Percentiles rank a stretch among this genome's conserved stretches.
These are phyloP conservation scores for Macrotyloma uniflorum DNA, from an alignment of 306 rosid genomes.

Conservation along the genomic window DNA sequence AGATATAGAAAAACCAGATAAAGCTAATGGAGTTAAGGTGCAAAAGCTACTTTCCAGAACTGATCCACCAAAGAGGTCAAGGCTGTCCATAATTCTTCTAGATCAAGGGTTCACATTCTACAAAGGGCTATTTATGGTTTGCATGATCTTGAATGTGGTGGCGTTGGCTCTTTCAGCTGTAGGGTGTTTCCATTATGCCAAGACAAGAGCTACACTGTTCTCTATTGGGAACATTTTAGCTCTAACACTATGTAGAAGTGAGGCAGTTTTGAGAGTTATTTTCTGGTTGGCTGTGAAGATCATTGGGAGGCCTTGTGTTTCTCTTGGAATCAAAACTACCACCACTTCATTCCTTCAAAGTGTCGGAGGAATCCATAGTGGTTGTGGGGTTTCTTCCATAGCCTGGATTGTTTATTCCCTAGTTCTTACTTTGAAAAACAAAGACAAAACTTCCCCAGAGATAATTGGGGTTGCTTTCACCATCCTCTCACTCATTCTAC, in stretches of 20 bases:
- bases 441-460: conserved; percentile 46
- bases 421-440: conserved; percentile 45
- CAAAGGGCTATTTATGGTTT: conserved; percentile 55
- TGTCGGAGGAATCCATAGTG: conserved; percentile 77
- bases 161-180: conserved; percentile 57
- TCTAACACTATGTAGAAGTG: conserved; percentile 64
- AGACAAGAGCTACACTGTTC: conserved; percentile 53
- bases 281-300: conserved; percentile 56
- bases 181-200: conserved; percentile 54
- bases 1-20: conserved; percentile 32
- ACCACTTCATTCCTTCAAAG: conserved; percentile 73
- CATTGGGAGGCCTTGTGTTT: conserved; percentile 55
- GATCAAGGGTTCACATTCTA: conserved; percentile 75
- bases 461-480: conserved; percentile 50
- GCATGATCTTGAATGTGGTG: conserved; percentile 49
- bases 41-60: conserved; percentile 28
- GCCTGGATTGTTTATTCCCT: conserved; percentile 69
- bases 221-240: conserved; percentile 68
- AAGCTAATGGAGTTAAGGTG: conserved; percentile 13
- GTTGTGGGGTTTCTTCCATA: conserved; percentile 73
- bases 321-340: conserved; percentile 56
- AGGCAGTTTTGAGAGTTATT: conserved; percentile 50
- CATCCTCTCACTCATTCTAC: conserved; percentile 61
- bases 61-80: conserved; percentile 35
- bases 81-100: conserved; percentile 58